These are phyloP conservation scores for Apiospora marii DNA, from an alignment of 2,329 filamentous ascomycete genomes.

Conservation along the genomic window DNA sequence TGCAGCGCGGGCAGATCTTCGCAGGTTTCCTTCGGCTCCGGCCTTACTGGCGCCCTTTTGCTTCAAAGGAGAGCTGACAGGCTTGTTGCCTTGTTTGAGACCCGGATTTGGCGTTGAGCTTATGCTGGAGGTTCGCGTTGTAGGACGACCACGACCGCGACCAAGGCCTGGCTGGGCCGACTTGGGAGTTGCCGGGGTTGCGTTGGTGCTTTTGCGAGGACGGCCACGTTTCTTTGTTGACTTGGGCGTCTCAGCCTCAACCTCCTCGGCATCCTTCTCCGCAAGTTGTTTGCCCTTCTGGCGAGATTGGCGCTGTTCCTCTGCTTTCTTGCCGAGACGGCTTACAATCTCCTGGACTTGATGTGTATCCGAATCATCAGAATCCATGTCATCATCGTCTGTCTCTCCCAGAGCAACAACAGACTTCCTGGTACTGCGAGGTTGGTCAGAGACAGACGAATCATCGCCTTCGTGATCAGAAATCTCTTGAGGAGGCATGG, in stretches of 20 bases:
- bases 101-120: not conserved
- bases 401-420: not conserved
- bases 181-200: not conserved
- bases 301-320: not conserved
- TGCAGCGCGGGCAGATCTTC: conserved; percentile 23
- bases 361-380: not conserved
- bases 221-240: conserved; percentile 14
- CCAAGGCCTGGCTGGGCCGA: not conserved
- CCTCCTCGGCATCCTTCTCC: not conserved
- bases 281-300: not conserved
- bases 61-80: not conserved
- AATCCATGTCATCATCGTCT: not conserved
- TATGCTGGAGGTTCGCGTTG: not conserved
- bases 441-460: not conserved
- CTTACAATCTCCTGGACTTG: not conserved
- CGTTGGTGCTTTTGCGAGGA: not conserved
- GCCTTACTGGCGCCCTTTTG: not conserved
- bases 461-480: not conserved
- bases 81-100: not conserved
- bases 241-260: not conserved
- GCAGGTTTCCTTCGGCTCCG: not conserved
- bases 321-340: not conserved
- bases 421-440: not conserved
- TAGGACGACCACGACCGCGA: not conserved
- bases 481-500: not conserved